phyloP scores from a whole-genome alignment of 1,139 yeast genomes.

The Scheffersomyces segobiensis region DNA sequence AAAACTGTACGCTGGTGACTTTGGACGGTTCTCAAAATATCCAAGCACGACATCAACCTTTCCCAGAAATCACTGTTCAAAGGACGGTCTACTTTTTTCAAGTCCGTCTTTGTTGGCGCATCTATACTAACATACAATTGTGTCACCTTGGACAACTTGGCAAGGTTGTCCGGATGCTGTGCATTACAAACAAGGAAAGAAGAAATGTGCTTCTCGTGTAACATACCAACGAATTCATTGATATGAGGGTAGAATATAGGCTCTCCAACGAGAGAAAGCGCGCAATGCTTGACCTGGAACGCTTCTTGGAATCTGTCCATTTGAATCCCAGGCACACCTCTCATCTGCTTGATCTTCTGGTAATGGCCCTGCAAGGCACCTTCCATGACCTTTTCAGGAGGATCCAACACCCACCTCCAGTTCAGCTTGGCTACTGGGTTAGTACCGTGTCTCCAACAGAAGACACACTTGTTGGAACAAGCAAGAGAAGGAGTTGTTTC shows the following conservation, averaged over 20 bases:
- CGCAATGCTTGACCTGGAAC: slow-evolving; percentile 85
- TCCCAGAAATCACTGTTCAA: slow-evolving; percentile 93
- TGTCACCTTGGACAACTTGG: slow-evolving; percentile 70
- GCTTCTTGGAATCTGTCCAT: slow-evolving; percentile 91
- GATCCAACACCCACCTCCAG: slow-evolving; percentile 96
- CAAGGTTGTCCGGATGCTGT: slow-evolving; percentile 87
- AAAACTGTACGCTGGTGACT: slow-evolving; percentile 86
- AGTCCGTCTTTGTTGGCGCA: slow-evolving; percentile 79
- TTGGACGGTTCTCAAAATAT: slow-evolving; percentile 71
- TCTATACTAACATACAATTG: slow-evolving; percentile 91
- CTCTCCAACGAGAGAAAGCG: slow-evolving; percentile 88
- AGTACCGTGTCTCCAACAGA: slow-evolving; percentile 97
- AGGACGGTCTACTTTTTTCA: slow-evolving; percentile 86
- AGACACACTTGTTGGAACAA: slow-evolving; percentile 93
- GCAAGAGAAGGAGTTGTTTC: slow-evolving; percentile 93
- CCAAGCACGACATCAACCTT: slow-evolving; percentile 76
- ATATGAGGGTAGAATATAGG: slow-evolving; percentile 93
- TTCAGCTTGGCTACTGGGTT: slow-evolving; percentile 90
- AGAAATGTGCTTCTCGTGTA: slow-evolving; percentile 77
- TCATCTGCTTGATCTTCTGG: slow-evolving; percentile 87
- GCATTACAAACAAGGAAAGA: slow-evolving; percentile 93
- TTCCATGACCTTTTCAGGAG: slow-evolving; percentile 77
- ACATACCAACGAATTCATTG: slow-evolving; percentile 76
- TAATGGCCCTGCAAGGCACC: slow-evolving; percentile 92
- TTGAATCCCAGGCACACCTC: slow-evolving; percentile 94